A percentile compares a stretch with the other conserved stretches of the same genome.
These are phyloP conservation scores for Colletotrichum chrysophilum DNA, from an alignment of 2,329 filamentous ascomycete species.

Conservation along the genomic window DNA sequence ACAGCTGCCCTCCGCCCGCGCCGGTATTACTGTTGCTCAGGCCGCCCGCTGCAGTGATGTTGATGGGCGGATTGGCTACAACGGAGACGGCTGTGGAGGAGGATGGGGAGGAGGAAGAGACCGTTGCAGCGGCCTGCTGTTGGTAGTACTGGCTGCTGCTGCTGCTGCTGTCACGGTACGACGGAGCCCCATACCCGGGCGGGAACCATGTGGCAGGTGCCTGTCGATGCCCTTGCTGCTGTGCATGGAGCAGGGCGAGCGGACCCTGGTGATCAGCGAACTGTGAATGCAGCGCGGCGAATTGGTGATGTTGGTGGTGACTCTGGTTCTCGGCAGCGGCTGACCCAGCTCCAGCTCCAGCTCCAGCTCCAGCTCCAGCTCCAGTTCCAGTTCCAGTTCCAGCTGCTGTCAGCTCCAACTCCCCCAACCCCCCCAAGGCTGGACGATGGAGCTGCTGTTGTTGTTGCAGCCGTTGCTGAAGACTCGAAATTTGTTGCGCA, in stretches of 20 bases:
- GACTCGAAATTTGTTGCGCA: neutral
- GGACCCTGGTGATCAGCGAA: slow-evolving; percentile 3
- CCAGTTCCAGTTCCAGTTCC: neutral
- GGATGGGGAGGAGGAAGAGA: neutral
- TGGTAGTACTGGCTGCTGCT: neutral
- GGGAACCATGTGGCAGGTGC: slow-evolving; percentile 5
- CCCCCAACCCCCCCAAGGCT: neutral
- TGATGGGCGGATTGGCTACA: neutral
- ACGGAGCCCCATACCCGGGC: slow-evolving; percentile 8
- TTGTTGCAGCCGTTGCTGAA: neutral
- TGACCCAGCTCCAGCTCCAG: neutral
- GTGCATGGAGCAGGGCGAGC: neutral
- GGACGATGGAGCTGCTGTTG: slow-evolving; percentile 7
- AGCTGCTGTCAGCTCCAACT: neutral
- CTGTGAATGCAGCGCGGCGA: neutral
- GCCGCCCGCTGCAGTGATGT: neutral
- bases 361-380: neutral
- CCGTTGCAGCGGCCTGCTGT: neutral
- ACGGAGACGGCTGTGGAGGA: neutral
- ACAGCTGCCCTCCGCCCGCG: neutral
- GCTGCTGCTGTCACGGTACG: neutral
- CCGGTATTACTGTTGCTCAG: neutral
- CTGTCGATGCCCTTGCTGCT: slow-evolving; percentile 1
- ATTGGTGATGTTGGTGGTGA: neutral
- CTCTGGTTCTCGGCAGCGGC: slow-evolving; percentile 2